Conservation (phyloP, 768 basidiomycete genomes). For the Pleurotus sapidus region DNA sequence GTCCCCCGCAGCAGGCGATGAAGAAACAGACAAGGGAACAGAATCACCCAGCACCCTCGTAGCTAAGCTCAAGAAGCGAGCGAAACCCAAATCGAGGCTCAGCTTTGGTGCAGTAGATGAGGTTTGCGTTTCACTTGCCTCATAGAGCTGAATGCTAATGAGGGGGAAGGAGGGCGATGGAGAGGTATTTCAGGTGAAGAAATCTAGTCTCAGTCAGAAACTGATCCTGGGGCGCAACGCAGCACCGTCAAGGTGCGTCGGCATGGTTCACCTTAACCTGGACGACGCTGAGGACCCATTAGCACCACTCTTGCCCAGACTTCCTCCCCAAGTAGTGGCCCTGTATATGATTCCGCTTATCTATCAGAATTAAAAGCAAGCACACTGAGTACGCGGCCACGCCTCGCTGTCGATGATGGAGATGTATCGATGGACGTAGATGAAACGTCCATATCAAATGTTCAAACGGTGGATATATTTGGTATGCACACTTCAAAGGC, state of each 20-base stretch:
- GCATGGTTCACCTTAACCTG: neutral
- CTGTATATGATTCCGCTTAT: slow-evolving; percentile 70
- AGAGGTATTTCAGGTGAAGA: slow-evolving; percentile 77
- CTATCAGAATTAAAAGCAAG: slow-evolving; percentile 77
- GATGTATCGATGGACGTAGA: slow-evolving; percentile 50
- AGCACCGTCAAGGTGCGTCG: slow-evolving; percentile 29
- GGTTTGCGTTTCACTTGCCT: slow-evolving; percentile 35
- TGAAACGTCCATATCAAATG: slow-evolving; percentile 30
- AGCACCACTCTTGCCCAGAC: slow-evolving; percentile 14
- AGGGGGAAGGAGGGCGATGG: slow-evolving; percentile 48
- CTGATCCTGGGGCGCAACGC: slow-evolving; percentile 54
- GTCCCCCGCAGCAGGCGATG: slow-evolving; percentile 33
- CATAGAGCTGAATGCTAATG: slow-evolving; percentile 23
- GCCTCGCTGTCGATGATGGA: slow-evolving; percentile 31
- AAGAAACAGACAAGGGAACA: slow-evolving; percentile 26
- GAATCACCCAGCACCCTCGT: slow-evolving; percentile 63
- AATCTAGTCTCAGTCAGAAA: slow-evolving; percentile 72
- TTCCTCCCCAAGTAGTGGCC: slow-evolving; percentile 38
- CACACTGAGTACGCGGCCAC: slow-evolving; percentile 57
- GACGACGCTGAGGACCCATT: neutral
- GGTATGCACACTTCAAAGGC: slow-evolving; percentile 22
- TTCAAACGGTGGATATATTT: slow-evolving; percentile 25
- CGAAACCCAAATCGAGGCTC: slow-evolving; percentile 64
- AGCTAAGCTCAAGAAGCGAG: slow-evolving; percentile 68
- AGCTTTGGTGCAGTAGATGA: slow-evolving; percentile 77